Conservation (phyloP, 2,329 filamentous ascomycete species). For the Apiospora saccharicola region DNA sequence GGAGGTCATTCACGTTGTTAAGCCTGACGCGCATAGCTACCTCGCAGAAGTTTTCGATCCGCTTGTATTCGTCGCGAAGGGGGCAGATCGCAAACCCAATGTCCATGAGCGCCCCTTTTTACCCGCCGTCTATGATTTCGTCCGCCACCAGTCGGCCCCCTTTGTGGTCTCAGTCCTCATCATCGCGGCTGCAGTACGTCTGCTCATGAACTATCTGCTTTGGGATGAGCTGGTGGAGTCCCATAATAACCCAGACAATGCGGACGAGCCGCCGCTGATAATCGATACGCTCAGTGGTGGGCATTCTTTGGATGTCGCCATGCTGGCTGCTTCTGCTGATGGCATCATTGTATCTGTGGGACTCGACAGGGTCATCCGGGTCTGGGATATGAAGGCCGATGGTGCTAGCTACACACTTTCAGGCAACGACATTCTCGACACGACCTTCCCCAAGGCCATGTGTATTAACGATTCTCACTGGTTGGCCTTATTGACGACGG, state of each 20-base stretch:
- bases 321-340: conserved; percentile 66
- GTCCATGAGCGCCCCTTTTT: conserved; percentile 57
- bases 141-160: conserved; percentile 62
- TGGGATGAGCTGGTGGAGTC: conserved; percentile 66
- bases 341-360: conserved; percentile 74
- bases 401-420: conserved; percentile 50
- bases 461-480: conserved; percentile 71
- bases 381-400: conserved; percentile 67
- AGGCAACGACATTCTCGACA: conserved; percentile 49
- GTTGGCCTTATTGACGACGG: conserved; percentile 70
- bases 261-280: conserved; percentile 61
- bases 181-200: conserved; percentile 67
- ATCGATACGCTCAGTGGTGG: conserved; percentile 68
- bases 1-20: conserved; percentile 79
- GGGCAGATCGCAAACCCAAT: conserved; percentile 69
- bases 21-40: conserved; percentile 74
- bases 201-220: conserved; percentile 78
- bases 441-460: conserved; percentile 67
- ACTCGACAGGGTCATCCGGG: conserved; percentile 71
- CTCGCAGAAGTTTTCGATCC: conserved; percentile 79
- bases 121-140: conserved; percentile 72
- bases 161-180: conserved; percentile 71
- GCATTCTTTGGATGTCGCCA: conserved; percentile 74
- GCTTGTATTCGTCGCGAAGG: conserved; percentile 74
- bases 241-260: conserved; percentile 53